phyloP scores from a whole-genome alignment of 768 basidiomycete species.

The Russula compacta region DNA sequence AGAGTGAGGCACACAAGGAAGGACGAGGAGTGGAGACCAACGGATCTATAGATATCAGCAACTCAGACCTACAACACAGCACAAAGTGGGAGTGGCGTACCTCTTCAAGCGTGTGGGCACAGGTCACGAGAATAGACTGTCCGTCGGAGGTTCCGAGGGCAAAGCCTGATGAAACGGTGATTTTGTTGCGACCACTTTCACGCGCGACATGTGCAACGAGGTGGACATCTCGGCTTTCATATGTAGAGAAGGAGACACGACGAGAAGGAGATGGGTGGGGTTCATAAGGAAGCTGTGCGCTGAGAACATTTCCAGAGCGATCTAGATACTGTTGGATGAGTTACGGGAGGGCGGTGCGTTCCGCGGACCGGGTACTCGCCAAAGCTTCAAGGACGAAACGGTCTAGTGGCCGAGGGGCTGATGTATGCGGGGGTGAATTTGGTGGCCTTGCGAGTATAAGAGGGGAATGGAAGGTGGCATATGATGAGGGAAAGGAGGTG shows the following conservation, averaged over 20 bases:
- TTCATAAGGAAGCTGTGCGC: constrained; percentile 40
- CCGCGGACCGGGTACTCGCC: neutral
- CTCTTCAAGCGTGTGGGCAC: constrained; percentile 58
- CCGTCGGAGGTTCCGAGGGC: constrained; percentile 31
- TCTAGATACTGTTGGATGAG: constrained; percentile 39
- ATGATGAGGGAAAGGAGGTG: neutral
- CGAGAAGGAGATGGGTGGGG: constrained; percentile 33
- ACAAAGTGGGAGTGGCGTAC: constrained; percentile 25
- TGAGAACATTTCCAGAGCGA: constrained; percentile 35
- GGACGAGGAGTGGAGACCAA: constrained; percentile 26
- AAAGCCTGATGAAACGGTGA: constrained; percentile 52
- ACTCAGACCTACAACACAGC: neutral
- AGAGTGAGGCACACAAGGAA: constrained; percentile 3
- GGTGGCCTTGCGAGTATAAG: neutral
- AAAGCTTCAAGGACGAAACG: constrained; percentile 10
- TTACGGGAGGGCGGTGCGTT: constrained; percentile 19
- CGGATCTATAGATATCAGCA: constrained; percentile 26
- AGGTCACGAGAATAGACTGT: constrained; percentile 40
- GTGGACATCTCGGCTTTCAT: constrained; percentile 28
- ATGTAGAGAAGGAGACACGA: constrained; percentile 21
- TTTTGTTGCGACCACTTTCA: constrained; percentile 32
- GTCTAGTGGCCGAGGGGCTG: neutral
- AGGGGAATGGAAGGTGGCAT: neutral
- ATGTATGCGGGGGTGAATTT: neutral
- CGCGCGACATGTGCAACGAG: constrained; percentile 46